Evolutionary conservation across 495 filamentous ascomycete genomes (phyloP), one percentile per base, ranked within the genome.

Genomic region (Penicillium atrosanguineum): DNA sequence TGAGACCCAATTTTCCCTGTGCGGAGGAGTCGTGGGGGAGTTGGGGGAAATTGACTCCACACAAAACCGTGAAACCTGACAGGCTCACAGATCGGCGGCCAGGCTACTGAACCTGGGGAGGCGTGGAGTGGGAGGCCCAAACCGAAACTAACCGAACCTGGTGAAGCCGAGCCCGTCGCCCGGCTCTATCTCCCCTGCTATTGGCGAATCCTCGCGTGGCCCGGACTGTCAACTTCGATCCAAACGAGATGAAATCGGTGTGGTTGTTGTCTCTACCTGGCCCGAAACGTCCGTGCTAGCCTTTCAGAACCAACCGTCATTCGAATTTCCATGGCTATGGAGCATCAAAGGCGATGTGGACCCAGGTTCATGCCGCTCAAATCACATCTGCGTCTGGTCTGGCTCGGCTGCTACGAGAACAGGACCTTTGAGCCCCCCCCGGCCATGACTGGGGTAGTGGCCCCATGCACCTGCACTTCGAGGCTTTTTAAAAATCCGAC

Each of bases 401-500:
- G 50, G 55, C 54, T 62, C 59, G 57, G 57, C 37, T 51, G 40
- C 20, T n/a, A 41, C 51, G 25, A 46, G 50, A 55, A 44, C 26
- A 60, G 41, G 28, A 54, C 28, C 23, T 40, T 6, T 42, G 34
- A 46, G 41, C 12, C 36, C 26, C 28, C 23, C 36, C 40, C 21
- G 28, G 14, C n/a, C 18, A 21, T 37, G 15, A 25, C 19, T 37
- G 25, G 41, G 57, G 48, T 53, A 55, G 57, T 52, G 54, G 44
- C 34, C 44, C 52, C 56, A 25, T 14, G 23, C 23, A 44, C 42
- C 16, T 31, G 19, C 7, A 23, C 15, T 18, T 12, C 18, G 19
- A 36, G 38, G 46, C 57, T 46, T 54, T 58, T 65, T 61, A 58
- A 65, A 63, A 56, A 39, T 21, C 50, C 28, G 36, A 15, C 31